These are phyloP conservation scores for Leccinum disarticulatum DNA, from an alignment of 768 basidiomycete genomes.

Conservation along the genomic window DNA sequence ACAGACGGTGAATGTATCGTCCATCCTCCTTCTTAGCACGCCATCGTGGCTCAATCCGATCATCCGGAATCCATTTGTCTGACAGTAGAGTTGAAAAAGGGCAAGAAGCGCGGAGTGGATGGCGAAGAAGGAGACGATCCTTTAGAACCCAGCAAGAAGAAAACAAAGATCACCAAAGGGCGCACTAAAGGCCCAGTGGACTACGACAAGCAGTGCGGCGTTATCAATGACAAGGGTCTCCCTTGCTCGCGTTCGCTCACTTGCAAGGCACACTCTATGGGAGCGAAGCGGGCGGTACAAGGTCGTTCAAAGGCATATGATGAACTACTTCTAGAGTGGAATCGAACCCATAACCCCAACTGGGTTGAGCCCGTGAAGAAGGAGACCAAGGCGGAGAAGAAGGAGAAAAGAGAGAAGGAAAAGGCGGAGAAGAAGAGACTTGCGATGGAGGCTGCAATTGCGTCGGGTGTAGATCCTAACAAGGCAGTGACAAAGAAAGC, in stretches of 20 bases:
- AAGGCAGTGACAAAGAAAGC: conserved; percentile 54
- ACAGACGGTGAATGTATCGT: conserved; percentile 46
- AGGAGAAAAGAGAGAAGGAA: conserved; percentile 79
- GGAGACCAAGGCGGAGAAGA: conserved; percentile 85
- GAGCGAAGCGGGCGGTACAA: conserved; percentile 88
- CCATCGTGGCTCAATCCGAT: conserved; percentile 6
- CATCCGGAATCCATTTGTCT: conserved; percentile 5
- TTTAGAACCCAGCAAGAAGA: conserved; percentile 71
- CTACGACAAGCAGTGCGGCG: conserved; percentile 91
- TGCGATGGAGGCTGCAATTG: conserved; percentile 68
- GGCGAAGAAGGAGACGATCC: conserved; percentile 64
- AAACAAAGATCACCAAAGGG: conserved; percentile 77
- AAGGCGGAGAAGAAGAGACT: conserved; percentile 80
- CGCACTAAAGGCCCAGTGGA: conserved; percentile 85
- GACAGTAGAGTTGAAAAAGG: conserved; percentile 45
- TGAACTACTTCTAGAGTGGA: conserved; percentile 88
- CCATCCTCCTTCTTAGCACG: neutral
- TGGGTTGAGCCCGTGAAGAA: conserved; percentile 86
- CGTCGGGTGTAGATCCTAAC: conserved; percentile 51
- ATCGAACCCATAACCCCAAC: conserved; percentile 82
- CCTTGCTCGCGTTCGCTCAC: conserved; percentile 95
- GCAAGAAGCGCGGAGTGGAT: conserved; percentile 84
- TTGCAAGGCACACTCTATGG: conserved; percentile 98
- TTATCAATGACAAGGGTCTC: conserved; percentile 92
- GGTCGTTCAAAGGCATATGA: conserved; percentile 86